Base-by-base conservation (phyloP, 2,329 filamentous ascomycete species). In the Thielaviopsis populi region DNA sequence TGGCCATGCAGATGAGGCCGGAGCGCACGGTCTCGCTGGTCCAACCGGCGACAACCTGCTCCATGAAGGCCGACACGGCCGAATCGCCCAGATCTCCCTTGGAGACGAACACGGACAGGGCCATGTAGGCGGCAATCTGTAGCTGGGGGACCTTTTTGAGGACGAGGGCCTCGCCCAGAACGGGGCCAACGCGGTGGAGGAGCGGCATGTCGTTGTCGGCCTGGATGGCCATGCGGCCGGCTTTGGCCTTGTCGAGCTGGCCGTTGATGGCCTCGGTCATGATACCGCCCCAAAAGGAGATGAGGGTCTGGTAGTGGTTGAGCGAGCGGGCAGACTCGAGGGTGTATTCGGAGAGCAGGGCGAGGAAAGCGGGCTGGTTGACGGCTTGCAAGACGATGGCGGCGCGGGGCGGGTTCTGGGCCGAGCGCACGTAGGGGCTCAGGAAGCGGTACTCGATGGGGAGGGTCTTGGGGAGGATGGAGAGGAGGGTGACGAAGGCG, bases 241-340 rank as follows among this genome's bases (percentile, higher is more conserved):
- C 91, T 68, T 83, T 84, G 67, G 85, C 81, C 63, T 81, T 82
- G 70, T 95, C 89, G 65, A 97, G 75, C 78, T 94, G 90, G 37
- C 85, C 86, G 67, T 89, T 88, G 65, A 95, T 80, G 11, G 91
- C 85, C 74, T 99, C 91, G 0, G 90, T 89, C 72, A 88, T 86
- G 61, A 96, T 79, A 56, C 90, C 87, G 3, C 88, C 90, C 92
- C 94, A 99, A 72, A 99, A 96, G 0, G 89, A 87, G 63, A 96
- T 76, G 66, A 96, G 76, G 1, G 85, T 83, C 46, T 89, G 83
- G 69, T 94, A 88, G 63, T 92, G 85, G 65, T 89, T 85, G 62
- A 84, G 82, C 48, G 82, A 78, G 62, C 83, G 82, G 71, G 90
- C 86, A 27, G 88, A 84, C 65, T 86, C 83, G 33, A 96, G 76